These are phyloP conservation scores for Colletotrichum liriopes DNA, from an alignment of 2,329 filamentous ascomycete genomes.

Conservation along the genomic window DNA sequence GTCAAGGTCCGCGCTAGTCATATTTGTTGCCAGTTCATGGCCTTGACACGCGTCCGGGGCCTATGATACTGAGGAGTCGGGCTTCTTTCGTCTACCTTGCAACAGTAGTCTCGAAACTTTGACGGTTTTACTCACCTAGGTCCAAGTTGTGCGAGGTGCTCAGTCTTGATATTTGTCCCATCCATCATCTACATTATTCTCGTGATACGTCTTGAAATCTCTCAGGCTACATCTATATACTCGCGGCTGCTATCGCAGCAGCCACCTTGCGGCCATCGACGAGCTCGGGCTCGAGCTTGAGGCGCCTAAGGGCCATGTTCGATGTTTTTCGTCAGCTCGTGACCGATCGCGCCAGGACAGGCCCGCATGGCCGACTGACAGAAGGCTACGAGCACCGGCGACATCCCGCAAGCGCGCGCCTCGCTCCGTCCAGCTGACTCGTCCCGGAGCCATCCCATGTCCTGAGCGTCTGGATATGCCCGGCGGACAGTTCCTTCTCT, in stretches of 20 bases:
- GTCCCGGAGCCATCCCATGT: neutral
- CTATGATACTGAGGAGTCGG: neutral
- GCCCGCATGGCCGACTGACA: neutral
- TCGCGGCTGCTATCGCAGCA: neutral
- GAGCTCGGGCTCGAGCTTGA: neutral
- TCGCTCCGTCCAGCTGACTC: conserved; percentile 3
- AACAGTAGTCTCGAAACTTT: neutral
- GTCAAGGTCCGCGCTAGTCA: neutral
- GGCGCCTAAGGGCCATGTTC: neutral
- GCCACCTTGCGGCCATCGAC: neutral
- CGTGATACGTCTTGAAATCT: neutral
- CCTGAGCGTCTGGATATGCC: neutral
- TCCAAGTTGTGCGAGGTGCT: neutral
- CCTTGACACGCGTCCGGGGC: neutral
- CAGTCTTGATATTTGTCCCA: neutral
- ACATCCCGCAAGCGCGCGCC: conserved; percentile 18
- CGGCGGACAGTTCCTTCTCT: neutral
- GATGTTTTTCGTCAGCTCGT: neutral
- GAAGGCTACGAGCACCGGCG: neutral
- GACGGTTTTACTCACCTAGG: neutral
- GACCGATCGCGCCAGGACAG: neutral
- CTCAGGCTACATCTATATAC: neutral
- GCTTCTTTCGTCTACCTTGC: neutral
- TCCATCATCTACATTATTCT: neutral
- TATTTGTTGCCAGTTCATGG: neutral